Conservation (phyloP, 768 basidiomycete species). For the Collybia sp. region DNA sequence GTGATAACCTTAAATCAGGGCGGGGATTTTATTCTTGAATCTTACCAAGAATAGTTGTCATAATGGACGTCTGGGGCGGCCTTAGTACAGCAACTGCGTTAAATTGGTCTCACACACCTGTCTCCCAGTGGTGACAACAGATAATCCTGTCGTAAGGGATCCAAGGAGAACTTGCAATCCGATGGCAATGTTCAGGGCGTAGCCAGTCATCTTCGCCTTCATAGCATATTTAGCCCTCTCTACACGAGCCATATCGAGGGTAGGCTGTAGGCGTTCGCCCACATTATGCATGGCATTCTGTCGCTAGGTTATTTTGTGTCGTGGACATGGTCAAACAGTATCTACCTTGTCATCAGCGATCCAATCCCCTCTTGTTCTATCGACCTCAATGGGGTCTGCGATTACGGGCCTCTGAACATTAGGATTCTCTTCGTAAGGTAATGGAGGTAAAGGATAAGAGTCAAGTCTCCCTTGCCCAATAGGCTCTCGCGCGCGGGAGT, state of each 20-base stretch:
- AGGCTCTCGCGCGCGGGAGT: no score
- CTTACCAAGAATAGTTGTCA: constrained; percentile 33
- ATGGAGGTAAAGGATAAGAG: constrained; percentile 8
- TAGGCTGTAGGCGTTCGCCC: constrained; percentile 50
- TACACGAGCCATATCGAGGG: constrained; percentile 38
- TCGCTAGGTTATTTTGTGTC: constrained; percentile 8
- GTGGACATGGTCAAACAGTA: neutral
- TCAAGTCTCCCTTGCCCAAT: no score
- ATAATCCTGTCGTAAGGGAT: constrained; percentile 61
- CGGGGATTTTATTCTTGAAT: neutral
- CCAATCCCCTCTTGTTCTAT: constrained; percentile 31
- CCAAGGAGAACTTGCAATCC: constrained; percentile 60
- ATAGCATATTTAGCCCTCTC: constrained; percentile 42
- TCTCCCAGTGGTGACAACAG: constrained; percentile 37
- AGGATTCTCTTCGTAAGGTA: constrained; percentile 8
- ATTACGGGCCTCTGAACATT: constrained; percentile 3
- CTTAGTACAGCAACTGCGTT: neutral
- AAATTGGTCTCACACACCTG: constrained; percentile 27
- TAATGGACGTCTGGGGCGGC: constrained; percentile 26
- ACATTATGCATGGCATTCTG: constrained; percentile 29
- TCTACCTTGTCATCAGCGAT: constrained; percentile 27
- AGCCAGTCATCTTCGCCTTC: constrained; percentile 39
- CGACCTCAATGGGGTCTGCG: constrained; percentile 9
- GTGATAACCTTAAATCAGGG: neutral
- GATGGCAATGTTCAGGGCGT: constrained; percentile 44